phyloP scores from a whole-genome alignment of 768 basidiomycete genomes.

The Sporobolomyces pararoseus region DNA sequence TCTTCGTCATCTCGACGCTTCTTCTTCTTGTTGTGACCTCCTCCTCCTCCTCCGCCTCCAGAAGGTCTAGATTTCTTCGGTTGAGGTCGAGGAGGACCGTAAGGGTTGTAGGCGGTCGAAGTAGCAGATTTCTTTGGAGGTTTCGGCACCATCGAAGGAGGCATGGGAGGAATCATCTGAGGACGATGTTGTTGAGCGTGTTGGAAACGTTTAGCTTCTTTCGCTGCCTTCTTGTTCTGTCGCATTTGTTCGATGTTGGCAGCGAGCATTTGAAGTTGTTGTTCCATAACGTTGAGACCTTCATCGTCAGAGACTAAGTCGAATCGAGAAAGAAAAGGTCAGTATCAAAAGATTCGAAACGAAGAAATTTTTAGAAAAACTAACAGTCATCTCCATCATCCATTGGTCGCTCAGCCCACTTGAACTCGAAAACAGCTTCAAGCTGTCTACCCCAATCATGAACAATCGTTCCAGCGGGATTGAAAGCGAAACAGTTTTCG shows the following conservation, averaged over 20 bases:
- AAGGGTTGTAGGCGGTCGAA: conserved; percentile 24
- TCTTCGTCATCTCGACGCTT: conserved; percentile 35
- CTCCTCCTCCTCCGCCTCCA: conserved; percentile 19
- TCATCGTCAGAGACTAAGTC: conserved; percentile 35
- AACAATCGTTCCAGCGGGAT: conserved; percentile 80
- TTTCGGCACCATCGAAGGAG: conserved; percentile 20
- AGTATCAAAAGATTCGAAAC: background rate
- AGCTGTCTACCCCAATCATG: conserved; percentile 79
- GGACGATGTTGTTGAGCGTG: conserved; percentile 12
- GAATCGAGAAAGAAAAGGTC: background rate
- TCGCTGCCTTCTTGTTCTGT: conserved; percentile 69
- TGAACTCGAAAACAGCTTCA: conserved; percentile 84
- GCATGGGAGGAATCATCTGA: conserved; percentile 15
- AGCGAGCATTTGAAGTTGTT: conserved; percentile 72
- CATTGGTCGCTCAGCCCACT: conserved; percentile 73
- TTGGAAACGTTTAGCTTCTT: conserved; percentile 56
- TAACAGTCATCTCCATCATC: conserved; percentile 25
- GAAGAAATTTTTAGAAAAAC: background rate
- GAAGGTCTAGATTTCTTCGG: conserved; percentile 22
- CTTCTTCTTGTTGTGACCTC: conserved; percentile 33
- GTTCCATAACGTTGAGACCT: conserved; percentile 70
- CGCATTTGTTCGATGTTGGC: conserved; percentile 61
- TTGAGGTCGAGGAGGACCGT: conserved; percentile 2
- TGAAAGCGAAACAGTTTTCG: conserved; percentile 86
- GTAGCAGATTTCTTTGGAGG: conserved; percentile 16